Percentiles rank a stretch among this genome's conserved stretches.
phyloP scores from a whole-genome alignment of 2,329 filamentous ascomycete species.

The Cercospora berteroae region DNA sequence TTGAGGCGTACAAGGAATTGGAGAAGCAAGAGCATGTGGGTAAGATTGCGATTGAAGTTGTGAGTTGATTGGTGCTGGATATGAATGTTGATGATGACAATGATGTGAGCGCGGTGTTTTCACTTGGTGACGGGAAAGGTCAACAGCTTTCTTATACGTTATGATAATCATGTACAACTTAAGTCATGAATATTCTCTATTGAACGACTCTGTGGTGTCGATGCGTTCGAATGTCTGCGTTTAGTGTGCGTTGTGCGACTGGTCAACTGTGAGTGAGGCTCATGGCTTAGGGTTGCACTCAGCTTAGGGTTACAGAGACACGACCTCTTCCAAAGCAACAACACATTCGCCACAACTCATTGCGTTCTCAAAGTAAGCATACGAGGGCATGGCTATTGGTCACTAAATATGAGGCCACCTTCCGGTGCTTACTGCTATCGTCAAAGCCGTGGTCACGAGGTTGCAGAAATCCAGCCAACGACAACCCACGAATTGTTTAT shows the following conservation, averaged over 20 bases:
- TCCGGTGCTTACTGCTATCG: background rate
- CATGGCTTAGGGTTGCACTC: background rate
- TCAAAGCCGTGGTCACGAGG: no score
- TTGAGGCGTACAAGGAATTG: slow-evolving; percentile 35
- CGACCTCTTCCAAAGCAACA: background rate
- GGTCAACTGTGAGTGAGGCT: no score
- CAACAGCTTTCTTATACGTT: background rate
- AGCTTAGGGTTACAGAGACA: background rate
- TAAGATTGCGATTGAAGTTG: slow-evolving; percentile 29
- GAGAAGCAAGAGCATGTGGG: slow-evolving; percentile 36
- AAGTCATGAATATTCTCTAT: background rate
- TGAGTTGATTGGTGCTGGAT: background rate
- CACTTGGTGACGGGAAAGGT: background rate
- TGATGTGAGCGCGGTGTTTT: slow-evolving; percentile 1
- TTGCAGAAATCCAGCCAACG: background rate
- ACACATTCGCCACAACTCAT: background rate
- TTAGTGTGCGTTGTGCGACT: no score
- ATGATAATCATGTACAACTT: background rate
- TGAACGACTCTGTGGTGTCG: no score
- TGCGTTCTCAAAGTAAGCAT: background rate
- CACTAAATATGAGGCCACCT: background rate
- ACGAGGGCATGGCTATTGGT: background rate
- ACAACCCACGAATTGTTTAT: background rate
- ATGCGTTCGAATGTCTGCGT: no score
- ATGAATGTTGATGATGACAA: background rate